Percentiles rank a stretch among this genome's conserved stretches.
These are phyloP conservation scores for Aureobasidium mangrovei DNA, from an alignment of 2,329 filamentous ascomycete species.

Conservation along the genomic window DNA sequence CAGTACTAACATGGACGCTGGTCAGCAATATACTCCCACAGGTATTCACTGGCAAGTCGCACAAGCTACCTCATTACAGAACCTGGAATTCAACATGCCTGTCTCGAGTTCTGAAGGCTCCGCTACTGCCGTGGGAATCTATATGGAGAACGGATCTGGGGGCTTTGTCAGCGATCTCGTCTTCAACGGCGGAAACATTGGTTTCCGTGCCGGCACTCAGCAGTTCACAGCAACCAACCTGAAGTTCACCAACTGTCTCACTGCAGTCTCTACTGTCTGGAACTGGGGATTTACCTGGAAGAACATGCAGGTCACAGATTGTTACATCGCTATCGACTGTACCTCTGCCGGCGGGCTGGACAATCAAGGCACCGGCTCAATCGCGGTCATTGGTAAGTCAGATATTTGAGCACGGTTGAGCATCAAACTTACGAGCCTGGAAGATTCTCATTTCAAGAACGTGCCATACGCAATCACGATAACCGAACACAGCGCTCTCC, in stretches of 20 bases:
- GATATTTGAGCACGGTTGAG: conserved; percentile 35
- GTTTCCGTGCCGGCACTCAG: conserved; percentile 73
- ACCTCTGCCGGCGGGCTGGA: neutral
- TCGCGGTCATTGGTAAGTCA: neutral
- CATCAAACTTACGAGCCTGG: no score
- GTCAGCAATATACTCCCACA: conserved; percentile 34
- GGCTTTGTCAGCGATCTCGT: conserved; percentile 75
- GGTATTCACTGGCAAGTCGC: conserved; percentile 58
- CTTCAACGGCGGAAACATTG: conserved; percentile 73
- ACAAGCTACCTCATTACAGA: conserved; percentile 53
- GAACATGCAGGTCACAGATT: conserved; percentile 51
- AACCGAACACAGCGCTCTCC: no score
- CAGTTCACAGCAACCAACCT: conserved; percentile 81
- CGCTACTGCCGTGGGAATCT: conserved; percentile 39
- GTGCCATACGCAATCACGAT: no score
- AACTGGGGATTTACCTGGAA: conserved; percentile 80
- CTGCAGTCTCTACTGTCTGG: conserved; percentile 83
- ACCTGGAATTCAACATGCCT: conserved; percentile 48
- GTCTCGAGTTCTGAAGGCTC: neutral
- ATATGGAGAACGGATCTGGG: conserved; percentile 55
- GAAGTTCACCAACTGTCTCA: conserved; percentile 71
- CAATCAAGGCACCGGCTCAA: neutral
- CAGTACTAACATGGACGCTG: conserved; percentile 25
- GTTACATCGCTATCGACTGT: conserved; percentile 57
- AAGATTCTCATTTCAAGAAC: no score